Conservation (phyloP, 441 rosid genomes). For the Corymbia citriodora region DNA sequence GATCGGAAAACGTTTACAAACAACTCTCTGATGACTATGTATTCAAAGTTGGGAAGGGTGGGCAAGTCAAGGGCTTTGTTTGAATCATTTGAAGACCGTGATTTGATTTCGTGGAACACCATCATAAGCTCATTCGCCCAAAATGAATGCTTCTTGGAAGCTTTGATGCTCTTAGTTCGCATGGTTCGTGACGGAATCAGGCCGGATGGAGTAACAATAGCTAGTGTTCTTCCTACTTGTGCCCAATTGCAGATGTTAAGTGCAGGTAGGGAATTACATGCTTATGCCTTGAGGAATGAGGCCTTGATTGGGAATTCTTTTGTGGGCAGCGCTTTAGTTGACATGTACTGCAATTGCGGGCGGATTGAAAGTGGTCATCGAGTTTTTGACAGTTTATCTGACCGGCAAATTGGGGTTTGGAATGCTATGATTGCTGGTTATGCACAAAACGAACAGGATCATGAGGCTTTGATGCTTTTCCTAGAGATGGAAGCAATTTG, state of each 20-base stretch:
- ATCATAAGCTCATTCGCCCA: constrained; percentile 66
- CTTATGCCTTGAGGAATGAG: constrained; percentile 61
- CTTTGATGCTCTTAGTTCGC: constrained; percentile 34
- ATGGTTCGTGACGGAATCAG: constrained; percentile 58
- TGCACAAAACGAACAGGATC: constrained; percentile 64
- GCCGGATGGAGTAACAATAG: constrained; percentile 72
- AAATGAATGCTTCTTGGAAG: constrained; percentile 52
- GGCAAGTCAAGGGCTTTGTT: constrained; percentile 38
- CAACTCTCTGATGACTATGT: constrained; percentile 79
- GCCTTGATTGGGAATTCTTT: constrained; percentile 57
- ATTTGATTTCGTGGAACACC: constrained; percentile 86
- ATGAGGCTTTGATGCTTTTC: constrained; percentile 61
- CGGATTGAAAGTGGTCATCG: constrained; percentile 48
- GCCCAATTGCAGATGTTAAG: constrained; percentile 55
- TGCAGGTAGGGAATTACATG: constrained; percentile 77
- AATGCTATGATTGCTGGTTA: constrained; percentile 93
- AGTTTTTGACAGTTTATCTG: constrained; percentile 47
- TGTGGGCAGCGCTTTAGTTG: constrained; percentile 86
- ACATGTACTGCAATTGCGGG: constrained; percentile 85
- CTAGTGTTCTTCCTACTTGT: constrained; percentile 88
- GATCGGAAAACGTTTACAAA: constrained; percentile 47
- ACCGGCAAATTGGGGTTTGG: constrained; percentile 58
- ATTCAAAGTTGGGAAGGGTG: constrained; percentile 59
- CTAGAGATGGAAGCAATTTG: constrained; percentile 56
- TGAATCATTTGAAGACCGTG: constrained; percentile 46